phyloP scores from a whole-genome alignment of 169 alveolate genomes.

The Plasmodium yoelii region DNA sequence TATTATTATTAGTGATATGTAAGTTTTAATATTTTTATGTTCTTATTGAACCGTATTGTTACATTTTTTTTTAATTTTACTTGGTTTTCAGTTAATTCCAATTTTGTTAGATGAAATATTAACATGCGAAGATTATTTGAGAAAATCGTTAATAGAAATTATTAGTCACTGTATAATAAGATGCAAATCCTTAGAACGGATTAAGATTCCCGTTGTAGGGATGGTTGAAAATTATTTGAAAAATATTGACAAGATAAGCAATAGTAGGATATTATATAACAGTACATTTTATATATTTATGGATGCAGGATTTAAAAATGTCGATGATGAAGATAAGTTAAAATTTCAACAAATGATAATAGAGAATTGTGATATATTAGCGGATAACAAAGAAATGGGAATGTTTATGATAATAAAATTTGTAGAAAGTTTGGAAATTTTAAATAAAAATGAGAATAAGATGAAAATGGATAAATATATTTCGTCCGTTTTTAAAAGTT shows the following conservation, averaged over 20 bases:
- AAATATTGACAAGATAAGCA: constrained; percentile 16
- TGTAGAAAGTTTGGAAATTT: constrained; percentile 52
- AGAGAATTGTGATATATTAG: constrained; percentile 14
- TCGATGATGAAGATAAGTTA: constrained; percentile 53
- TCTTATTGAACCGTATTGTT: not conserved
- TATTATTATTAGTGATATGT: not conserved
- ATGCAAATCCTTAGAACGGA: constrained; percentile 48
- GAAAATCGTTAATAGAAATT: constrained; percentile 25
- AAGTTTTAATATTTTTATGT: not conserved
- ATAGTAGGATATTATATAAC: constrained; percentile 43
- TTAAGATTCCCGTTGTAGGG: constrained; percentile 19
- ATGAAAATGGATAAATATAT: constrained; percentile 29
- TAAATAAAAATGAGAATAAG: constrained; percentile 34
- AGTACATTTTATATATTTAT: constrained; percentile 46
- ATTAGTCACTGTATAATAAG: constrained; percentile 61
- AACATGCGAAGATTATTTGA: constrained; percentile 4
- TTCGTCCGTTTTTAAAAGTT: not conserved
- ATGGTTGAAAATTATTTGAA: constrained; percentile 37
- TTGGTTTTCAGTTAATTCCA: constrained; percentile 30
- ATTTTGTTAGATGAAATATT: constrained; percentile 37
- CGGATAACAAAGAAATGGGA: constrained; percentile 18
- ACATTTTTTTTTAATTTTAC: not conserved
- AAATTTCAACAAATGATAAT: constrained; percentile 50
- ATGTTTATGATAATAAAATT: constrained; percentile 54
- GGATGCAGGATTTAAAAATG: constrained; percentile 54